Evolutionary conservation across 129 eudicot species (phyloP), one percentile per base, ranked within the genome.

Genomic region (Lactuca sativa): DNA sequence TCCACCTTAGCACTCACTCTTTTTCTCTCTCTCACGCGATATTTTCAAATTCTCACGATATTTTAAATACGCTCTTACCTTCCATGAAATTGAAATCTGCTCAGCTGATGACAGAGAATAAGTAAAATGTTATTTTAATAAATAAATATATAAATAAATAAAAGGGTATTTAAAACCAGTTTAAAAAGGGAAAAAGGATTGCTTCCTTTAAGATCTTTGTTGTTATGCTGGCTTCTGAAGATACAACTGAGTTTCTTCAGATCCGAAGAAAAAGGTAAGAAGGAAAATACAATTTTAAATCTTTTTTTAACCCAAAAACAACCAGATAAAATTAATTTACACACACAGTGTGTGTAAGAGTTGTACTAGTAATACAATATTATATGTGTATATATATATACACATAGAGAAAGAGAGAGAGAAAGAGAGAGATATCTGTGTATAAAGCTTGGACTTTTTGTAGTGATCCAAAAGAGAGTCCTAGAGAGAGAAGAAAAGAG

Each of bases 261-360:
- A 89, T 89, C 96, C 96, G 91, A 89, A 88, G 89, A 85, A 88
- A 85, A 75, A 78, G 96, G 92, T 71, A 14, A 73, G 80, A 82
- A 75, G 64, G 5, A 70, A 74, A 58, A 63, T 62, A 56, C 10
- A 33, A 14, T 14, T 37, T 49, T 40, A 56, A 70, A 53, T 14
- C 21, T 32, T 55, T 75, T 48, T 69, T 59, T 59, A 58, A 69
- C 60, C 56, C 59, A 71, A 38, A 72, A 43, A 68, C 34, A 34
- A 17, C 59, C 31, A 56, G 30, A 72, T 55, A 65, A 36, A 78
- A 58, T 62, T 64, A 68, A 70, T 47, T 61, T 44, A 33, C 72
- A 74, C 79, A 53, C 71, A 64, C 58, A 74, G 48, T 75, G 69
- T 75, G 82, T 82, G 83, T 48, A 68, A 78, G 57, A 61, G 57